A percentile compares a stretch with the other conserved stretches of the same genome.
These are phyloP conservation scores for Russula dissimulans DNA, from an alignment of 768 basidiomycete genomes.

Conservation along the genomic window DNA sequence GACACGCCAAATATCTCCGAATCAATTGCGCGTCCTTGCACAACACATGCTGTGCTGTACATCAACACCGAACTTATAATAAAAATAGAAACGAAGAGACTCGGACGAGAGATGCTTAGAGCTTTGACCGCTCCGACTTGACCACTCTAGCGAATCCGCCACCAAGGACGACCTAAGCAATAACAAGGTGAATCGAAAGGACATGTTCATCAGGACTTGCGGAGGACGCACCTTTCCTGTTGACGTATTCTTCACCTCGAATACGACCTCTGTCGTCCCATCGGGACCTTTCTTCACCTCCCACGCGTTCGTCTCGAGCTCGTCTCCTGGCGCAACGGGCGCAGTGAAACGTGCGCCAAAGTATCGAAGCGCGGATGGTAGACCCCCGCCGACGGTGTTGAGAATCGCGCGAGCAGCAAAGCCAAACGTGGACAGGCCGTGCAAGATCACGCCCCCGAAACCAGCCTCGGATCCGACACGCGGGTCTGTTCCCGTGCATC, in stretches of 20 bases:
- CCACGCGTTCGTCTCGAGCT: slow-evolving; percentile 71
- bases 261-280: slow-evolving; percentile 31
- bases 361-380: slow-evolving; percentile 52
- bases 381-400: slow-evolving; percentile 47
- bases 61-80: too few species aligned
- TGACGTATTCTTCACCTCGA: slow-evolving; percentile 31
- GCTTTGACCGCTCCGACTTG: background rate
- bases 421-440: slow-evolving; percentile 75
- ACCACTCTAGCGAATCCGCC: slow-evolving; percentile 10
- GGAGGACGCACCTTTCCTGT: slow-evolving; percentile 30
- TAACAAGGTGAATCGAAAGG: too few species aligned
- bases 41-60: too few species aligned
- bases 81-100: too few species aligned
- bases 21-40: too few species aligned
- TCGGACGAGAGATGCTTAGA: background rate
- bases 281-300: slow-evolving; percentile 47
- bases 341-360: slow-evolving; percentile 74
- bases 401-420: slow-evolving; percentile 74
- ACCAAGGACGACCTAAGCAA: slow-evolving; percentile 8
- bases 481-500: slow-evolving; percentile 42
- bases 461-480: slow-evolving; percentile 59
- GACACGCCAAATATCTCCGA: too few species aligned
- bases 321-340: slow-evolving; percentile 77
- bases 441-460: slow-evolving; percentile 79
- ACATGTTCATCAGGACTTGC: background rate